A percentile compares a stretch with the other conserved stretches of the same genome.
Evolutionary conservation across 2,329 filamentous ascomycete genomes (phyloP).

Genomic region (Colletotrichum lupini): DNA sequence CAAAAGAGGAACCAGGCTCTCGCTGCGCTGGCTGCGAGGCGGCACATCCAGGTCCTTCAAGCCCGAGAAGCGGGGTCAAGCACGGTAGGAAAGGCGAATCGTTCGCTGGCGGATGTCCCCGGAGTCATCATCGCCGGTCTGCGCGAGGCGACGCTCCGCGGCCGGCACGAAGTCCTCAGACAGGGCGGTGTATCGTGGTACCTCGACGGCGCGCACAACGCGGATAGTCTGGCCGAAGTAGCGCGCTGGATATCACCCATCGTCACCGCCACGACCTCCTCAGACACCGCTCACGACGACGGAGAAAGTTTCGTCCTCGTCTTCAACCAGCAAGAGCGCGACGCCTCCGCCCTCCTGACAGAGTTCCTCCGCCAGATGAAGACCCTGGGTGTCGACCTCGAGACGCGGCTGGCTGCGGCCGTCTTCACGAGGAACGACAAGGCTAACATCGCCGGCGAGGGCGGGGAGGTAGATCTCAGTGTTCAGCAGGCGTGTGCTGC

Average conservation of each 20-base stretch:
- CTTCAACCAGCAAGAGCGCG: slow-evolving; percentile 85
- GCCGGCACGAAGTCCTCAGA: slow-evolving; percentile 75
- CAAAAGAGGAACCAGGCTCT: slow-evolving; percentile 69
- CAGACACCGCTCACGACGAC: too few relatives aligned
- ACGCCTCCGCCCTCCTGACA: slow-evolving; percentile 64
- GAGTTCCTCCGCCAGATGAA: slow-evolving; percentile 52
- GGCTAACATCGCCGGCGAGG: not conserved
- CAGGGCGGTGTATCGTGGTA: slow-evolving; percentile 78
- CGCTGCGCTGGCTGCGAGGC: slow-evolving; percentile 57
- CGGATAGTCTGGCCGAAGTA: slow-evolving; percentile 86
- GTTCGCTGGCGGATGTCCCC: slow-evolving; percentile 54
- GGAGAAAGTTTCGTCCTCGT: slow-evolving; percentile 65
- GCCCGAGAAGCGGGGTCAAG: slow-evolving; percentile 56
- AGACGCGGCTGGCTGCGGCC: slow-evolving; percentile 72
- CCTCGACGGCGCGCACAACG: slow-evolving; percentile 92
- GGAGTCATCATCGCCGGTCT: slow-evolving; percentile 77
- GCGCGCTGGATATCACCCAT: slow-evolving; percentile 80
- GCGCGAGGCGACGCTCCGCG: slow-evolving; percentile 80
- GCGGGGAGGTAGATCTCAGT: slow-evolving; percentile 60
- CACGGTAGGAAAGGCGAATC: not conserved
- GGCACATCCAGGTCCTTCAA: slow-evolving; percentile 41
- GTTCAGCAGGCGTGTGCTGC: slow-evolving; percentile 63
- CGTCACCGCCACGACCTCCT: slow-evolving; percentile 47
- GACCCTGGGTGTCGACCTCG: not conserved
- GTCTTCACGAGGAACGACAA: slow-evolving; percentile 64